Evolutionary conservation across 768 basidiomycete genomes (phyloP), one percentile per base, ranked within the genome.

Genomic region (Strobilomyces echinocephalus): DNA sequence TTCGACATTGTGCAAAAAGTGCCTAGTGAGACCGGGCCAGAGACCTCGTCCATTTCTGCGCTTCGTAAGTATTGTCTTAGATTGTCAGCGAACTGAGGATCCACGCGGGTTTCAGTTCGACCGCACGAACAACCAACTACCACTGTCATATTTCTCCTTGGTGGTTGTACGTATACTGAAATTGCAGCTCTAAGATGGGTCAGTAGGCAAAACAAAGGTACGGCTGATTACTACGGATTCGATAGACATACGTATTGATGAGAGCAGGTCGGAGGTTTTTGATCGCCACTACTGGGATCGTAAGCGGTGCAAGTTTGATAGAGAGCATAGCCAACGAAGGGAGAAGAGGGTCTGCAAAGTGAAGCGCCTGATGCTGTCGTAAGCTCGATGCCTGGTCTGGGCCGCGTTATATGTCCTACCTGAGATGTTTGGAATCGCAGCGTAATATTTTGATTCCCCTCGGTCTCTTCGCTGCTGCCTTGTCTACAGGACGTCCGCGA

Each of bases 121-220:
- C 69, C 77, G 1, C 76, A 74, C 46, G 88, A 86, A 56, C 79
- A 80, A 61, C 73, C 80, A 3, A 88, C 84, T 8, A 95, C 87
- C 6, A 95, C 93, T 3, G 81, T 95, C 16, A 89, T 99, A 10
- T 97, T 97, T 73, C 97, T 98, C 81, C 72, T 98, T 31, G 97
- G 97, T 26, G 97, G 95, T 5, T 94, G 94, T 68, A 99, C 97
- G 12, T 97, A 91, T 62, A 95, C 95, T 9, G 97, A 98, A 74
- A 93, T 98, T 54, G 87, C 97, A 35, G 95, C 95, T 7, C 68
- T 99, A 60, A 79, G 97, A 67, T 97, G 93, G 92, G 87, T 95
- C 63, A 80, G 84, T 52, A 81, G 85, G 60, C 92, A 93, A 68
- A 87, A 87, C 60, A 81, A 79, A 78, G 95, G 92, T 83, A 63